Base-by-base conservation (phyloP, 257 asterid species). In the Primulina tabacum region DNA sequence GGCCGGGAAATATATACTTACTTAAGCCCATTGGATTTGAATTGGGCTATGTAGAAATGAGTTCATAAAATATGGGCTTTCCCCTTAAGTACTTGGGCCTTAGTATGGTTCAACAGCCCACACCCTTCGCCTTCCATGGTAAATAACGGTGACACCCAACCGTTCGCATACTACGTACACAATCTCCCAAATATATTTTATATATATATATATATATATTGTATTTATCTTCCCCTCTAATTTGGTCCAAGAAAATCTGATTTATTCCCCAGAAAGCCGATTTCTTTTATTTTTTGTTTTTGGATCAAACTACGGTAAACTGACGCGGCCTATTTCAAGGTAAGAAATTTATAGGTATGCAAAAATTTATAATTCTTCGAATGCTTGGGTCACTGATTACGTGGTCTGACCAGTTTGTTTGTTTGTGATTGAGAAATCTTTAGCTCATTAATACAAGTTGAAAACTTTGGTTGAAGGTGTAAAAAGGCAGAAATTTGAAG, bases 341-440 rank as follows among this genome's bases (percentile, higher is more conserved):
- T 61, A 70, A 28, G 7, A 16, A 65, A 53, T 35, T 40, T 40
- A 17, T 29, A 17, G 24, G 43, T 59, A 3, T 26, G 24, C 18
- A 65, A 47, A 8, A 35, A 16, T 34, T 7, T 21, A 28, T 28
- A 18, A 29, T 28, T 28, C 28, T 55, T 33, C 30, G 52, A 68
- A 64, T 37, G 65, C 52, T 75, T 65, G 67, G 67, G 60, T 78
- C 77, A 72, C 74, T 78, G 73, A 64, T 75, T 59, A 75, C 77
- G 65, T 74, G 60, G 30, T 64, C 75, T 58, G 65, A 28, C 64
- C 43, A 21, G 26, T 65, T 17, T 24, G 16, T 37, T 14, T 43
- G 1, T 14, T 16, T 10, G 58, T 0, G 38, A n/a, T 47, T 37
- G 56, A 50, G 7, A 24, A 29, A 33, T 32, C 38, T 58, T 62